Base-by-base conservation (phyloP, 2,329 filamentous ascomycete species). In the Byssochlamys sp. region DNA sequence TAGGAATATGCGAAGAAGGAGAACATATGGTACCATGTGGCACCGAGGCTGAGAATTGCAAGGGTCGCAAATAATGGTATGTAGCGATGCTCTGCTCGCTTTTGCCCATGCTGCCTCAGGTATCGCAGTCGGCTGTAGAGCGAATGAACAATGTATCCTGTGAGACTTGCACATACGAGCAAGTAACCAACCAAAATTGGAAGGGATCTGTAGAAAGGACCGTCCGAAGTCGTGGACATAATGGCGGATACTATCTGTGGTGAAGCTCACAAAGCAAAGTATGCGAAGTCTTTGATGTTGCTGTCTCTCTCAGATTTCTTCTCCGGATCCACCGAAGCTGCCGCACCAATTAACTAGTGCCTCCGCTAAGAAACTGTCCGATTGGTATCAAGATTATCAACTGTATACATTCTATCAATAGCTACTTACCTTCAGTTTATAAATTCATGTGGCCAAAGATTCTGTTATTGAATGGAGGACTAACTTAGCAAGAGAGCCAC, bases 1-100 rank as follows among this genome's bases (percentile, higher is more conserved):
- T 82, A 83, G 2, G 79, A 81, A 19, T 78, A 65, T 4, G 71
- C 68, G 54, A 76, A 76, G 64, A 78, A 78, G 29, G 67, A 63
- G 35, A 76, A 67, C 52, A 74, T 73, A 61, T 78, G 76, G 60
- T 77, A 79, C 2, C 71, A 71, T 3, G 78, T 75, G 1, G 73
- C 66, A 1, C 67, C 67, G 27, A 82, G 65, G 56, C 80, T 80
- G n/a, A 76, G 57, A 26, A 75, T 54, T 4, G 78, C 75, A n/a
- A 82, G 70, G 26, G 69, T 54, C 0, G 73, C 69, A 67, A 82
- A 81, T 25, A 75, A 11, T 25, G 45, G 27, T n/a, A 48, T n/a
- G n/a, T 51, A 25, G 48, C 48, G 48, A 51, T 27, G 48, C 19
- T 27, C 24, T n/a, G 1, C 26, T 7, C 19, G n/a, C 24, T 27